These are phyloP conservation scores for Tolypocladium sp. DNA, from an alignment of 2,329 filamentous ascomycete genomes.

Conservation along the genomic window DNA sequence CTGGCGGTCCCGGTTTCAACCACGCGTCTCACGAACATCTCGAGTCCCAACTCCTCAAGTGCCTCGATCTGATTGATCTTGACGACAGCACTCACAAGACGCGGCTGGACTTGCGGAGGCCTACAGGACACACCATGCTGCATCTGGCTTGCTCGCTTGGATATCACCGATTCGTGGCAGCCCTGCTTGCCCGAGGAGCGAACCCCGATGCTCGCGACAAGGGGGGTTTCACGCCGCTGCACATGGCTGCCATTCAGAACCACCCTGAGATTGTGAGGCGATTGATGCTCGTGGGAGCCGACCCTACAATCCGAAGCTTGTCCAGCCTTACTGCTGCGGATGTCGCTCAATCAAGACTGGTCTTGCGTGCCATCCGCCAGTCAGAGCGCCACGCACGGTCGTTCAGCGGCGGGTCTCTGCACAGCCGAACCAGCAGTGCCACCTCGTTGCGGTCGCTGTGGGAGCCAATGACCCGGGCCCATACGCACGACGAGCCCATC, in stretches of 20 bases:
- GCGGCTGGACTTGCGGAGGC: slow-evolving; percentile 53
- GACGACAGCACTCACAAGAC: slow-evolving; percentile 63
- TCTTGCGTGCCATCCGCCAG: slow-evolving; percentile 53
- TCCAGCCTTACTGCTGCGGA: slow-evolving; percentile 64
- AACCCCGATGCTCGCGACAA: slow-evolving; percentile 67
- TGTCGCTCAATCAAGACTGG: slow-evolving; percentile 55
- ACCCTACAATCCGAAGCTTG: slow-evolving; percentile 59
- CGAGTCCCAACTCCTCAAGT: slow-evolving; percentile 60
- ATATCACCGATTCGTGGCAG: slow-evolving; percentile 66
- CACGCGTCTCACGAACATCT: slow-evolving; percentile 40
- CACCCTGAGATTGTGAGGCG: slow-evolving; percentile 68
- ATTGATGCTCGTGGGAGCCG: slow-evolving; percentile 64
- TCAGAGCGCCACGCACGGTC: slow-evolving; percentile 55
- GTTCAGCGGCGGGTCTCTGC: slow-evolving; percentile 53
- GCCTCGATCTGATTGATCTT: slow-evolving; percentile 70
- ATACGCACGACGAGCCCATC: slow-evolving; percentile 23
- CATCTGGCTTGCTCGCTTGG: slow-evolving; percentile 71
- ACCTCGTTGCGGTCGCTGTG: slow-evolving; percentile 59
- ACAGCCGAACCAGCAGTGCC: slow-evolving; percentile 56
- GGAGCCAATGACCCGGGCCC: slow-evolving; percentile 38
- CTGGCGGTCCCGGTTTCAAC: slow-evolving; percentile 33
- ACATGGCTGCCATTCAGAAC: slow-evolving; percentile 70
- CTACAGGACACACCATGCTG: slow-evolving; percentile 71
- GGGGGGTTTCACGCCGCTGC: slow-evolving; percentile 73
- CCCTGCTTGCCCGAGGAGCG: slow-evolving; percentile 68